Base-by-base conservation (phyloP, 192 early-diverging fungal genomes). In the Entophlyctis luteolus region DNA sequence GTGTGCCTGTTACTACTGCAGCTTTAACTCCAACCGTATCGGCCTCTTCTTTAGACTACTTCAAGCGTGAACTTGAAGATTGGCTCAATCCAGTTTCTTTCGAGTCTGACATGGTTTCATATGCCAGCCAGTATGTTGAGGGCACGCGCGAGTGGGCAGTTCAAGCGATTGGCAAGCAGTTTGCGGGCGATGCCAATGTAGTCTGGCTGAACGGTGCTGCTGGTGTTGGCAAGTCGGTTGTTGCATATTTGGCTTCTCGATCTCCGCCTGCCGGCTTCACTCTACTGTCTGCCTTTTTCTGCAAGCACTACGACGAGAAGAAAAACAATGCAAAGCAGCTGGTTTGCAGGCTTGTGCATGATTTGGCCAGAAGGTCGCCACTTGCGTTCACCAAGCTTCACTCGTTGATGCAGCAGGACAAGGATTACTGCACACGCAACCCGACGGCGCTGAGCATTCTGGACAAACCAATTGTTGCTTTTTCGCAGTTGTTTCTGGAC, bases 281-380 rank as follows among this genome's bases (percentile, higher is more conserved):
- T 20, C 46, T 74, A 22, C 55, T 59, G n/a, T 63, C 34, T 36
- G n/a, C 38, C 10, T 74, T 74, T 48, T 74, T 74, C 46, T 69
- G 68, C 53, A 32, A 54, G 32, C 62, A 66, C 55, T 42, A 72
- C 46, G 70, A 72, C 39, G 39, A 35, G 6, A 23, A 66, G 25
- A 54, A 63, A 48, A 72, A 34, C 50, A 42, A 35, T 46, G 29
- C 62, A 2, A 6, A 12, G 23, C 12, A 27, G 20, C n/a, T 72
- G 42, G 55, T 72, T 14, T 6, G 16, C 31, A 56, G 53, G 2
- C 35, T 72, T 3, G 53, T 46, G n/a, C 57, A 36, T 28, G 31
- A 42, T 36, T 42, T 67, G n/a, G 49, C 10, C n/a, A 35, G 34
- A 12, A 5, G 5, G 46, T 60, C 28, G 4, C 58, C 58, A 1